Evolutionary conservation across 2,329 filamentous ascomycete species (phyloP).

Genomic region (Trichophaea hybrida): DNA sequence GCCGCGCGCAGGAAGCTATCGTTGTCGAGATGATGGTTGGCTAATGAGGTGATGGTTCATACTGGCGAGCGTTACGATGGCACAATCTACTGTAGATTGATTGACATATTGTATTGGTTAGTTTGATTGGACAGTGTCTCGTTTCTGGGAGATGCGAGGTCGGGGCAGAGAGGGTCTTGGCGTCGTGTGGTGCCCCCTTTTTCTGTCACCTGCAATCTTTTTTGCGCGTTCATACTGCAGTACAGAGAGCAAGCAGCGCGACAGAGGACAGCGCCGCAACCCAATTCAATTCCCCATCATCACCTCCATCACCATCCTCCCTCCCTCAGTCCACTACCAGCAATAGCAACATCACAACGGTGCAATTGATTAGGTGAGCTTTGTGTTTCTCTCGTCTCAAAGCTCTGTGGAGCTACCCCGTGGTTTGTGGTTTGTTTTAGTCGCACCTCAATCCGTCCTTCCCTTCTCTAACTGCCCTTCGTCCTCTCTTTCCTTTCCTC

Average conservation of each 20-base stretch:
- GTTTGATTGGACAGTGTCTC: not conserved
- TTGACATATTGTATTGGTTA: too few species aligned
- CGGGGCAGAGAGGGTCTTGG: not conserved
- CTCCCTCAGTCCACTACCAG: not conserved
- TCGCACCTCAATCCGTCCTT: not conserved
- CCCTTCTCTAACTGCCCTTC: conserved; percentile 1
- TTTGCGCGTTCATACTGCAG: not conserved
- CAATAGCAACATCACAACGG: too few species aligned
- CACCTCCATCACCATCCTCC: not conserved
- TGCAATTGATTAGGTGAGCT: not conserved
- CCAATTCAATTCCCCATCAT: not conserved
- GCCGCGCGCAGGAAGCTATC: too few species aligned
- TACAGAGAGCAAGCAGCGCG: too few species aligned
- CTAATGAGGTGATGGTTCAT: too few species aligned
- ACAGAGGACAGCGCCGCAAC: too few species aligned
- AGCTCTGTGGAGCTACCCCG: not conserved
- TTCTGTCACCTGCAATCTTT: not conserved
- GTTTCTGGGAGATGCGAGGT: not conserved
- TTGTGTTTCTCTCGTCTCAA: not conserved
- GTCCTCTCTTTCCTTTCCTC: not conserved
- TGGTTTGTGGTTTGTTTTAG: not conserved
- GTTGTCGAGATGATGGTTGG: too few species aligned
- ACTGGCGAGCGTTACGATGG: too few species aligned
- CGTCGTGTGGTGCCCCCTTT: not conserved
- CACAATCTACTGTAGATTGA: too few species aligned